These are phyloP conservation scores for Monilinia laxa DNA, from an alignment of 2,329 filamentous ascomycete species.

Conservation along the genomic window DNA sequence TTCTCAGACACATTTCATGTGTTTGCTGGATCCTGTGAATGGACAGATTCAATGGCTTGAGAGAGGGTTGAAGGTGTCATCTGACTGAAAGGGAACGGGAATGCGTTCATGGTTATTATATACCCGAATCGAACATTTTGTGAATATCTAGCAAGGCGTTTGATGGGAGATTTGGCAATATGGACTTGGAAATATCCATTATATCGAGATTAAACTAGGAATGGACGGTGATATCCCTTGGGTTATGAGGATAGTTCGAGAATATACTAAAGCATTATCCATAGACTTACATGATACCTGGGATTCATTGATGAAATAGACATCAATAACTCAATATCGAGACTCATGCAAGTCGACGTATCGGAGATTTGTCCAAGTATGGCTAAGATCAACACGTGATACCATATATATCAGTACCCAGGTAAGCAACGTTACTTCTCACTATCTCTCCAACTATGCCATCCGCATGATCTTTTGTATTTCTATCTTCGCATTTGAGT, in stretches of 20 bases:
- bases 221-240: not conserved
- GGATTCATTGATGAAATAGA: not conserved
- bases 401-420: not conserved
- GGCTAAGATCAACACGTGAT: not conserved
- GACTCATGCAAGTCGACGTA: not conserved
- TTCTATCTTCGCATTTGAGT: not conserved
- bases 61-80: constrained; percentile 19
- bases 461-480: not conserved
- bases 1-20: constrained; percentile 57
- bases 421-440: not conserved
- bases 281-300: too few relatives aligned
- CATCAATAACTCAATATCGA: not conserved
- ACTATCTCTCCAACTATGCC: not conserved
- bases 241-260: not conserved
- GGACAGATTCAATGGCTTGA: constrained; percentile 50
- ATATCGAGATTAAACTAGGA: not conserved
- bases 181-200: not conserved
- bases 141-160: too few relatives aligned
- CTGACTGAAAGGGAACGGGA: not conserved
- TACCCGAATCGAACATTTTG: not conserved
- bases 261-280: too few relatives aligned
- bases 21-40: constrained; percentile 54
- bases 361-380: not conserved
- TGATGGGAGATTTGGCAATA: too few relatives aligned
- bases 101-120: not conserved